Base-by-base conservation (phyloP, 2,329 filamentous ascomycete species). In the Trichoderma endophyticum region DNA sequence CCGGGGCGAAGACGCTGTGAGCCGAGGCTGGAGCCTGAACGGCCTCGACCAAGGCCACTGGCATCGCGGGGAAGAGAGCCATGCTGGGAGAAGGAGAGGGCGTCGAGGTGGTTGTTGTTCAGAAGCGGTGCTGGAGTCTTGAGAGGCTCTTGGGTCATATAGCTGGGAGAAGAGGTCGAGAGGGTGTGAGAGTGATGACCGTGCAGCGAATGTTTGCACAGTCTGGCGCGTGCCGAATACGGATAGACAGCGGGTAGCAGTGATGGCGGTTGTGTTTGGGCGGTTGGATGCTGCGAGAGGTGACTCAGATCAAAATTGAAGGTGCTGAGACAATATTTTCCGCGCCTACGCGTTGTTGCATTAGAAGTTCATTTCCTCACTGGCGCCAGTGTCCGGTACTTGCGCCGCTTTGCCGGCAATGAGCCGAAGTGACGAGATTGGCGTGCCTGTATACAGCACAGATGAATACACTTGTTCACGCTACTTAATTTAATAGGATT, bases 101-200 rank as follows among this genome's bases (percentile, higher is more conserved):
- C 72, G 72, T 77, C 76, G 71, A 79, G 75, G 73, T 82, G 74
- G 76, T 77, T 78, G 80, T 76, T 81, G 76, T 80, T 77, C 74
- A 82, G 82, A 75, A 78, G 80, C 76, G 79, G 79, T 82, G 83
- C 79, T 81, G 83, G 81, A 85, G 78, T 82, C 80, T 85, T 83
- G 77, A 78, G 78, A 75, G 83, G 83, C 85, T 86, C 87, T 86
- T 83, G 84, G 84, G 90, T 89, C 89, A 91, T 91, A 89, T 87
- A 91, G 88, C 81, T 85, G 80, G 80, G 80, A 80, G 78, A 75
- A 77, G 75, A 76, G 78, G 77, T 80, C 74, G 77, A 77, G 28
- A 54, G 78, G 77, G 76, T 70, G 64, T 74, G 75, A 72, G 68
- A 74, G 73, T 74, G 78, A 77, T 79, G 82, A 87, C 87, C 86